phyloP scores from a whole-genome alignment of 306 rosid genomes.

The Medicago arabica region DNA sequence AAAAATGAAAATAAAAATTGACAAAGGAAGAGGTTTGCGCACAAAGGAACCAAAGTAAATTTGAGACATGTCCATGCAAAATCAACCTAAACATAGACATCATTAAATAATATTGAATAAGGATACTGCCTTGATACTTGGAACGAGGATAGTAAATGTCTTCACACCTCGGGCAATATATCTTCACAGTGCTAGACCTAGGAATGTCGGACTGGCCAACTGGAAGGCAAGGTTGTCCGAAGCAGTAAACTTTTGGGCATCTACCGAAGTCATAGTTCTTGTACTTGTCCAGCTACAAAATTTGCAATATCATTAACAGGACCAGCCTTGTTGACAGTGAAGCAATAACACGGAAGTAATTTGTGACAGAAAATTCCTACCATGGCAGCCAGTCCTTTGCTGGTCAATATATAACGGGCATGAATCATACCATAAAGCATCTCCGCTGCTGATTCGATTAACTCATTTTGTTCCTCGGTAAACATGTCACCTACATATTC shows the following conservation, averaged over 20 bases:
- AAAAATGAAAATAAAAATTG: background rate
- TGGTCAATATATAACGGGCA: conserved; percentile 87
- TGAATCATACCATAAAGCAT: conserved; percentile 98
- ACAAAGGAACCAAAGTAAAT: background rate
- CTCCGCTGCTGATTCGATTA: conserved; percentile 97
- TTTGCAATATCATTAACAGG: conserved; percentile 28
- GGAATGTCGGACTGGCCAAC: conserved; percentile 98
- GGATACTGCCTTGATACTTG: conserved; percentile 99
- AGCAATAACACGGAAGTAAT: background rate
- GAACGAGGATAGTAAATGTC: conserved; percentile 97
- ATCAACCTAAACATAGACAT: conserved; percentile 8
- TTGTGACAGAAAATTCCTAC: conserved; percentile 48
- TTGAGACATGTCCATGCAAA: conserved; percentile 11
- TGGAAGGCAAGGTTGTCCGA: conserved; percentile 99
- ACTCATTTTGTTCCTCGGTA: conserved; percentile 96
- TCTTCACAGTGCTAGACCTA: conserved; percentile 94
- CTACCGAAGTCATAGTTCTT: conserved; percentile 96
- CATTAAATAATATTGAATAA: conserved; percentile 41
- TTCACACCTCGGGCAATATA: conserved; percentile 97
- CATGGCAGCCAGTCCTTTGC: conserved; percentile 97
- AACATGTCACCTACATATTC: conserved; percentile 82
- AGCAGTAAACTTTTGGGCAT: conserved; percentile 98
- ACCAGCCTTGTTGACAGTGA: background rate
- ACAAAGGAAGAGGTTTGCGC: background rate
- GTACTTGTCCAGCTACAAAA: conserved; percentile 83